Evolutionary conservation across 2,329 filamentous ascomycete genomes (phyloP), one percentile per base, ranked within the genome.

Genomic region (Xylariales sp.): DNA sequence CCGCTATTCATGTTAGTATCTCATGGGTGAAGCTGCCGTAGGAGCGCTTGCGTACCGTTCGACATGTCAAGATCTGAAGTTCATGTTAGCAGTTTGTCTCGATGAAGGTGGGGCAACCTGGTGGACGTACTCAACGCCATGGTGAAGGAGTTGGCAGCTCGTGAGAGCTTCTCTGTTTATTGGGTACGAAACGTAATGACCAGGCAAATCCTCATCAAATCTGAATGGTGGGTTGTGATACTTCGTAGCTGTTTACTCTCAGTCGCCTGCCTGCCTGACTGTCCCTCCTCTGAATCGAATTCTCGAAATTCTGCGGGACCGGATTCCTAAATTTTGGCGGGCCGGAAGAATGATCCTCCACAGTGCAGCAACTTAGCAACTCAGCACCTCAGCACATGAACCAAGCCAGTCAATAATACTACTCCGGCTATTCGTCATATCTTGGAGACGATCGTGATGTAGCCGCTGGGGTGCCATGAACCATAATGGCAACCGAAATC

Each of bases 41-140:
- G 53, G 14, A 24, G 46, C 51, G 40, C 44, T 43, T 35, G 43
- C 63, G 58, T 86, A 91, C 86, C 86, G 65, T 90, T 88, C 49
- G 84, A 84, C 69, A 90, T 72, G 71, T 91, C 86, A 63, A 91
- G 73, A 71, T 91, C 86, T 90, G 38, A 46, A 57, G 63, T 54
- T 50, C 40, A 47, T 18, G 35, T 53, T 50, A 55, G 49, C 47
- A 57, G 34, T 40, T 42, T 48, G 34, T 31, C 46, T 31, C 19
- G 51, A 49, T 48, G 29, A 38, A 20, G 24, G 40, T 46, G 45
- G 43, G 24, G 39, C 31, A 15, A 33, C 3, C 24, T 38, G 34
- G 43, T 39, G 36, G 31, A 66, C 75, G 49, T 71, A 80, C 76
- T 76, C 73, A 80, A 72, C 49, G 76, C 74, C 75, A 80, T 80